Evolutionary conservation across 805 yeast species (phyloP), one percentile per base, ranked within the genome.

Genomic region (Naumovozyma dairenensis): DNA sequence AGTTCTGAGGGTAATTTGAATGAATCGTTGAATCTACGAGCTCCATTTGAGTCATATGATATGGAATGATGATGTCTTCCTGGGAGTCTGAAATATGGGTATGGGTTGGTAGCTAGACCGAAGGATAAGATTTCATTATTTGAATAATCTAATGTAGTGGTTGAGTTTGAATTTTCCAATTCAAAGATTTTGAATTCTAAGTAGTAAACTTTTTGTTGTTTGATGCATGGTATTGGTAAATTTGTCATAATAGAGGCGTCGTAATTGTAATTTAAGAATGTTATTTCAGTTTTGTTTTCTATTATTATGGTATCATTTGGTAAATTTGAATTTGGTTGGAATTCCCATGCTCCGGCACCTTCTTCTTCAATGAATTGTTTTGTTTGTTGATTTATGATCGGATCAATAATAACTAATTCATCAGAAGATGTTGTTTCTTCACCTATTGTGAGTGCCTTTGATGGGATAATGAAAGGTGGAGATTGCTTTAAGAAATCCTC

Each of bases 1-100:
- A 83, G 59, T 45, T 62, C 48, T 37, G 55, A 46, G 4, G 64
- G 64, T 29, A 65, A 36, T 33, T 53, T 48, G 46, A 84, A 83
- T 5, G 96, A 85, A 53, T 81, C 83, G 53, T 83, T 85, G 40
- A 73, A 69, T 34, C 96, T 69, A 36, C 94, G 69, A 38, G 71
- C 66, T 3, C 97, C 98, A 34, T 71, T 71, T 5, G 94, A 81
- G 42, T 86, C 96, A 57, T 89, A 92, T n/a, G 86, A 72, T 3
- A 85, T 66, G 0, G 96, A 84, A 54, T 76, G 80, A 28, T 78
- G 69, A 48, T 86, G 94, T 50, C 92, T 72, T 0, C 98, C 98
- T 0, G 98, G 97, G 25, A 92, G 63, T 45, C 96, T 67, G 59
- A 92, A 92, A 59, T 80, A 76, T 2, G 98, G 98, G 50, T 92